Percentiles rank a stretch among this genome's conserved stretches.
Conservation (phyloP, 2,329 filamentous ascomycete genomes). For the Verticillium dahliae region DNA sequence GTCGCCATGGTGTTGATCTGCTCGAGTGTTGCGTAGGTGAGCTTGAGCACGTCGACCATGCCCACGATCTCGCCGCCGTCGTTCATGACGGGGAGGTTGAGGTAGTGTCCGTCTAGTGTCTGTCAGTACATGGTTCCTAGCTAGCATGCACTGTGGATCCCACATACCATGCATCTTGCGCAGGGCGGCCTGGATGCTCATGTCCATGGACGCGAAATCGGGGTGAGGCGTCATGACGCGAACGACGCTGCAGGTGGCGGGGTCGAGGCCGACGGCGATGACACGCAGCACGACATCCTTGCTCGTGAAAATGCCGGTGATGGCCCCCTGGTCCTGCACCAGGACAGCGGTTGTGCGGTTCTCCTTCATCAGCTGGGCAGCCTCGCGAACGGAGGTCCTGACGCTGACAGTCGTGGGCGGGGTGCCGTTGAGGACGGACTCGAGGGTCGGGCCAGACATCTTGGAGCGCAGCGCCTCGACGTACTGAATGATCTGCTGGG, state of each 20-base stretch:
- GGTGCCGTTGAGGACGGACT: conserved; percentile 85
- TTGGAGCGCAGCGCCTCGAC: conserved; percentile 91
- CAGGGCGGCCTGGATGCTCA: conserved; percentile 96
- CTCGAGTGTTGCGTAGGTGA: conserved; percentile 96
- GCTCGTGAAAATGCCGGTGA: conserved; percentile 98
- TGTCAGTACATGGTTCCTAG: conserved; percentile 6
- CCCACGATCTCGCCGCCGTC: conserved; percentile 94
- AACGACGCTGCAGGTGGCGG: conserved; percentile 91
- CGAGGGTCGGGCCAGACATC: conserved; percentile 96
- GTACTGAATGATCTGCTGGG: conserved; percentile 98
- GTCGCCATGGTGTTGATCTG: conserved; percentile 95
- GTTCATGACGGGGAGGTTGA: conserved; percentile 98
- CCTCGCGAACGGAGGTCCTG: conserved; percentile 91
- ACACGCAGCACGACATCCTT: conserved; percentile 98
- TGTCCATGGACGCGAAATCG: conserved; percentile 96
- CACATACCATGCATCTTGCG: conserved; percentile 95
- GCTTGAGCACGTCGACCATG: conserved; percentile 97
- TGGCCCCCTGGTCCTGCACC: conserved; percentile 93
- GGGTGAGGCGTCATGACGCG: conserved; percentile 98
- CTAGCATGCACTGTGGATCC: background rate
- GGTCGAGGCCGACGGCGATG: conserved; percentile 92
- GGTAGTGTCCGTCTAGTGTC: conserved; percentile 81
- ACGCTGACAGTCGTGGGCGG: conserved; percentile 94
- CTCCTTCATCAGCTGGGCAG: conserved; percentile 94
- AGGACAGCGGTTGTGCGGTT: conserved; percentile 95